These are phyloP conservation scores for Coffea eugenioides DNA, from an alignment of 257 asterid genomes.

Conservation along the genomic window DNA sequence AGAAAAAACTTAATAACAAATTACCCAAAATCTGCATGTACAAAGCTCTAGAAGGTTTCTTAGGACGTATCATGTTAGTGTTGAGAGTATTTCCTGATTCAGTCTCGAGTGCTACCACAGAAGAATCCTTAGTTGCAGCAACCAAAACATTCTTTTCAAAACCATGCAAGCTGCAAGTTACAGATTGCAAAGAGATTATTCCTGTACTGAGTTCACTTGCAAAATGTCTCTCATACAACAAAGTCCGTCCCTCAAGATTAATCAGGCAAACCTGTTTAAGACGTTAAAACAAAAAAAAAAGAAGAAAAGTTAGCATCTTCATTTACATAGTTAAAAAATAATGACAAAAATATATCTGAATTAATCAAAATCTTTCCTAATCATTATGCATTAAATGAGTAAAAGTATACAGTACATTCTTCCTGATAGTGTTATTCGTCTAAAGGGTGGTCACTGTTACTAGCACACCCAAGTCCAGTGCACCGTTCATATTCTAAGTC, in stretches of 20 bases:
- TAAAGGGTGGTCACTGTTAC: not conserved
- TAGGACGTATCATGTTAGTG: slow-evolving; percentile 66
- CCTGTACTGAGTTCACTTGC: slow-evolving; percentile 71
- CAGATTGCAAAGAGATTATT: slow-evolving; percentile 69
- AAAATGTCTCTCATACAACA: slow-evolving; percentile 70
- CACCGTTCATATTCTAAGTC: not conserved
- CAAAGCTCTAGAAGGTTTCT: slow-evolving; percentile 74
- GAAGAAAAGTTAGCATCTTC: not conserved
- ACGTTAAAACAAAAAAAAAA: too few relatives aligned
- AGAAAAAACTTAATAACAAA: slow-evolving; percentile 5
- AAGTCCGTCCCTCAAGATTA: slow-evolving; percentile 55
- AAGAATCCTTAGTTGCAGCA: slow-evolving; percentile 82
- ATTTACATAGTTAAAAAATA: not conserved
- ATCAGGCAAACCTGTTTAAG: slow-evolving; percentile 58
- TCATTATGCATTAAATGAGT: not conserved
- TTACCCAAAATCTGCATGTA: slow-evolving; percentile 68
- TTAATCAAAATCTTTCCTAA: not conserved
- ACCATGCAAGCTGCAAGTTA: slow-evolving; percentile 74
- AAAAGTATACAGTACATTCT: not conserved
- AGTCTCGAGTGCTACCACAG: slow-evolving; percentile 65
- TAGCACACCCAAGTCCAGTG: slow-evolving; percentile 3
- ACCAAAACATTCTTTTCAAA: slow-evolving; percentile 75
- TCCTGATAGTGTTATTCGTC: not conserved
- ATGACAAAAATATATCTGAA: not conserved
- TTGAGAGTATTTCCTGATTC: slow-evolving; percentile 72